A percentile compares a stretch with the other conserved stretches of the same genome.
These are phyloP conservation scores for Huntiella omanensis DNA, from an alignment of 2,329 filamentous ascomycete species.

Conservation along the genomic window DNA sequence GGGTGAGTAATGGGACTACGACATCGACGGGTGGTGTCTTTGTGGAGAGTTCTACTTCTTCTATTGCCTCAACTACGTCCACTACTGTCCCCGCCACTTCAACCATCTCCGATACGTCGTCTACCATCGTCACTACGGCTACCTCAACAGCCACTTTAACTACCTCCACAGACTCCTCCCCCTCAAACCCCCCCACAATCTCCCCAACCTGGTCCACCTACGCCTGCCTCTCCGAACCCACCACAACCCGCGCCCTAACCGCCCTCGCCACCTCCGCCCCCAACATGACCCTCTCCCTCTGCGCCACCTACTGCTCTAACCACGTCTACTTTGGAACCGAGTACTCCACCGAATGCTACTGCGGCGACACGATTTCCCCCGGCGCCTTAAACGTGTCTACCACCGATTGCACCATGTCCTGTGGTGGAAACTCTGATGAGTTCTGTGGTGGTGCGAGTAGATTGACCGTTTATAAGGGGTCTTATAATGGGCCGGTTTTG, in stretches of 20 bases:
- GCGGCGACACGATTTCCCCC: constrained; percentile 17
- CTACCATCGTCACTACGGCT: background rate
- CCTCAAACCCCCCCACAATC: constrained; percentile 17
- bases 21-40: background rate
- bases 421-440: constrained; percentile 17
- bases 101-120: background rate
- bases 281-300: constrained; percentile 19
- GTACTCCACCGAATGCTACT: constrained; percentile 22
- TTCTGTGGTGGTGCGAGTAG: constrained; percentile 20
- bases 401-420: constrained; percentile 20
- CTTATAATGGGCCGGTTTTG: constrained; percentile 17
- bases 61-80: background rate
- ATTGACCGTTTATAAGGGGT: constrained; percentile 18
- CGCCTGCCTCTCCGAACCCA: constrained; percentile 24
- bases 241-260: constrained; percentile 19
- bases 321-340: constrained; percentile 25
- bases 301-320: constrained; percentile 19
- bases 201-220: constrained; percentile 19
- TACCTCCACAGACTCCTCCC: constrained; percentile 9
- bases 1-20: background rate
- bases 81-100: background rate
- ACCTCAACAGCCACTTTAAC: constrained; percentile 16
- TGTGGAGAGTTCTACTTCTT: too few relatives aligned
- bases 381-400: constrained; percentile 16
- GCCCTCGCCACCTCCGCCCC: constrained; percentile 14